Evolutionary conservation across 1,284 basidiomycete genomes (phyloP).

Genomic region (Pterulicium gracile): DNA sequence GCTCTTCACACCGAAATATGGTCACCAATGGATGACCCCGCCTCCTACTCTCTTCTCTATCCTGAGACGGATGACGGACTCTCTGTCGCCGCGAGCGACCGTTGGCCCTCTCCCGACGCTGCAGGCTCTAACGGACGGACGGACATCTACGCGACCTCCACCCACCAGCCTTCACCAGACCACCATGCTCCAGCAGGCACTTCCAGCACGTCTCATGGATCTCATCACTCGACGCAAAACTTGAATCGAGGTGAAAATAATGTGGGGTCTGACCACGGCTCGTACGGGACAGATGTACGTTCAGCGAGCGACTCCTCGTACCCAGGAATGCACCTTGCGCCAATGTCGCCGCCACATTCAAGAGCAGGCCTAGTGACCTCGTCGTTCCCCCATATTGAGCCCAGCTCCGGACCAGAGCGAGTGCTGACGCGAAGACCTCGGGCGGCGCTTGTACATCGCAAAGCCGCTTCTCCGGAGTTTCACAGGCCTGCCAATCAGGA

Average conservation of each 20-base stretch:
- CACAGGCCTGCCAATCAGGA: neutral
- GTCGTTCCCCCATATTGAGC: constrained; percentile 29
- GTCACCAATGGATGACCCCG: neutral
- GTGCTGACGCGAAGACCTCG: constrained; percentile 3
- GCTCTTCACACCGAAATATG: no score
- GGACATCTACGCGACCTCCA: neutral
- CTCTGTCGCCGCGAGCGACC: neutral
- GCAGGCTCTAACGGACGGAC: neutral
- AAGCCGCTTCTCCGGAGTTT: neutral
- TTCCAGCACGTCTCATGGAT: constrained; percentile 3
- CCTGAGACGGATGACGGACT: neutral
- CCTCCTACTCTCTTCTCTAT: neutral
- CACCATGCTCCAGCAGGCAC: neutral
- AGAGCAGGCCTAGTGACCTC: constrained; percentile 11
- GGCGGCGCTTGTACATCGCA: constrained; percentile 1
- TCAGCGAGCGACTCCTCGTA: no score
- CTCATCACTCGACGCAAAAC: constrained; percentile 9
- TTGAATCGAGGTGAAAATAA: no score
- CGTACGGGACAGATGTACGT: no score
- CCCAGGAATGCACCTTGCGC: no score
- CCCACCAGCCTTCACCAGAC: neutral
- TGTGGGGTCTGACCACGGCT: no score
- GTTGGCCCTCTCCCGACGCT: neutral
- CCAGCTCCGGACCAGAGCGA: constrained; percentile 41
- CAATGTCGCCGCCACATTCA: no score